These are phyloP conservation scores for Jamesozyma jinghongensis DNA, from an alignment of 805 yeast species.

Conservation along the genomic window DNA sequence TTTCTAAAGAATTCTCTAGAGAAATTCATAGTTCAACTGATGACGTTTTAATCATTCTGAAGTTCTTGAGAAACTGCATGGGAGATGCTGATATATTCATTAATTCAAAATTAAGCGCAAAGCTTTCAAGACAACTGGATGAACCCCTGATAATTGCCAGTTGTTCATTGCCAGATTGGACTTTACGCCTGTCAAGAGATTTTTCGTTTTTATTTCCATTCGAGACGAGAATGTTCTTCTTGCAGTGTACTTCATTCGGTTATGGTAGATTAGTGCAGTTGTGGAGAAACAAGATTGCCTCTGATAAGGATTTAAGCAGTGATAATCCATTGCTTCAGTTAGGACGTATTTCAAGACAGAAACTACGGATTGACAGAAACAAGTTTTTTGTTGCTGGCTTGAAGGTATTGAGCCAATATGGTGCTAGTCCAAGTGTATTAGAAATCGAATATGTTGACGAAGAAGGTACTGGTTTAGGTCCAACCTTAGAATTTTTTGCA, in stretches of 20 bases:
- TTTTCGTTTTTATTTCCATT: slow-evolving; percentile 81
- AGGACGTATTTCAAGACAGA: slow-evolving; percentile 73
- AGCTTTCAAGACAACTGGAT: slow-evolving; percentile 76
- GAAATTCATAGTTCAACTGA: slow-evolving; percentile 10
- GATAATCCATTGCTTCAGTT: slow-evolving; percentile 35
- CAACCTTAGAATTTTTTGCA: slow-evolving; percentile 88
- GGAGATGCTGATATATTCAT: slow-evolving; percentile 37
- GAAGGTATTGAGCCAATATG: slow-evolving; percentile 67
- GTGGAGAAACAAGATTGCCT: slow-evolving; percentile 50
- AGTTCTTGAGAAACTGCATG: slow-evolving; percentile 33
- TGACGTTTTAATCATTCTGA: slow-evolving; percentile 41
- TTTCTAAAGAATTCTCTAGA: slow-evolving; percentile 4
- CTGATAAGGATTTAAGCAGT: slow-evolving; percentile 17
- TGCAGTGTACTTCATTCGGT: slow-evolving; percentile 87
- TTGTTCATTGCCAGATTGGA: slow-evolving; percentile 81
- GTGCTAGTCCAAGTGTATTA: slow-evolving; percentile 66
- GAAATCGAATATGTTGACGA: slow-evolving; percentile 87
- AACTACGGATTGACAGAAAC: slow-evolving; percentile 65
- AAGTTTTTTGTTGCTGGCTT: slow-evolving; percentile 67
- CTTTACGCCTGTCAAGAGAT: slow-evolving; percentile 57
- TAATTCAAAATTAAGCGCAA: slow-evolving; percentile 78
- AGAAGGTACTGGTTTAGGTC: slow-evolving; percentile 95
- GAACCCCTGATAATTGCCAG: slow-evolving; percentile 84
- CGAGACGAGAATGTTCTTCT: slow-evolving; percentile 64
- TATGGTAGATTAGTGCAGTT: slow-evolving; percentile 70